Evolutionary conservation across 805 yeast species (phyloP).

Genomic region (Candida xiaguanensis): DNA sequence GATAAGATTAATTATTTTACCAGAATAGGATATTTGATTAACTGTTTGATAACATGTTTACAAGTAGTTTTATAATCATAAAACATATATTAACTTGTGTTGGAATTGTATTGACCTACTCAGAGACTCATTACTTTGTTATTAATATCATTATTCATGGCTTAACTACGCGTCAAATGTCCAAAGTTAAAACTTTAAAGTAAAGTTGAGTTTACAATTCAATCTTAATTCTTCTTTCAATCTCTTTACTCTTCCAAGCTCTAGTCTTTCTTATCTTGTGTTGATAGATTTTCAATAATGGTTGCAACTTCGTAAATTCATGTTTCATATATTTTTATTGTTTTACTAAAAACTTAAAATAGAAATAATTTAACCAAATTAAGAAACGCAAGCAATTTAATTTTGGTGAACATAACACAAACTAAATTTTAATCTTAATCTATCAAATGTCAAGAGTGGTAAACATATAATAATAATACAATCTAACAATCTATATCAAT

Average conservation of each 20-base stretch:
- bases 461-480: neutral
- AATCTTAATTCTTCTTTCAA: too few relatives aligned
- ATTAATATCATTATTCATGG: too few relatives aligned
- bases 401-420: neutral
- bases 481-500: too few relatives aligned
- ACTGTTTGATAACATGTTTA: neutral
- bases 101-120: too few relatives aligned
- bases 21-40: neutral
- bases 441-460: neutral
- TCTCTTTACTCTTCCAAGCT: too few relatives aligned
- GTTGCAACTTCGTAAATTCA: too few relatives aligned
- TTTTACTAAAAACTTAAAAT: neutral
- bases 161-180: too few relatives aligned
- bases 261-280: neutral
- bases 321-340: too few relatives aligned
- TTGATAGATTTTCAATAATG: neutral
- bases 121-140: too few relatives aligned
- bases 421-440: neutral
- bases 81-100: too few relatives aligned
- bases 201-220: too few relatives aligned
- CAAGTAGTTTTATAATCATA: neutral
- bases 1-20: neutral
- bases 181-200: too few relatives aligned
- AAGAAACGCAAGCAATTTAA: conserved; percentile 5
- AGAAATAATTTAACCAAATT: conserved; percentile 5